These are phyloP conservation scores for Kwoniella heveanensis DNA, from an alignment of 768 basidiomycete genomes.

Conservation along the genomic window DNA sequence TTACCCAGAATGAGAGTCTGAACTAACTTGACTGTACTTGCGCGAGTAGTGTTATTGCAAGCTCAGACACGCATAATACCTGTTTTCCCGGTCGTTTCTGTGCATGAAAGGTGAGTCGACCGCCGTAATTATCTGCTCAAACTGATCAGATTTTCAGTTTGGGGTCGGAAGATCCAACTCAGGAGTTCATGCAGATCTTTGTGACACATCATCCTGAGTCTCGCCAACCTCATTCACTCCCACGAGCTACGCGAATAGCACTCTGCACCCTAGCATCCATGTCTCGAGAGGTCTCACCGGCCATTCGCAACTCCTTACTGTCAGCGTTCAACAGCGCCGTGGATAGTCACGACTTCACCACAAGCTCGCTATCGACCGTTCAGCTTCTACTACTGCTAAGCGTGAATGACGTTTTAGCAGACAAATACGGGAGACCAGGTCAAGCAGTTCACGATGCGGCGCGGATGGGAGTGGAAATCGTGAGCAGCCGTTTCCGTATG, in stretches of 20 bases:
- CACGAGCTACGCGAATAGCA: not conserved
- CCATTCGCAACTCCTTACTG: slow-evolving; percentile 7
- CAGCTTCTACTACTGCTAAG: slow-evolving; percentile 11
- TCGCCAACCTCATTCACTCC: not conserved
- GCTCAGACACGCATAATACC: slow-evolving; percentile 5
- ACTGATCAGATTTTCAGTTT: not conserved
- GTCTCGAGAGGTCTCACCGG: slow-evolving; percentile 1
- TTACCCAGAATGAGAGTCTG: too few species aligned
- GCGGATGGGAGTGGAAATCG: slow-evolving; percentile 13
- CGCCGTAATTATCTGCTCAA: not conserved
- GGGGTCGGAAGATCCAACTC: slow-evolving; percentile 7
- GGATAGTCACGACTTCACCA: slow-evolving; percentile 9
- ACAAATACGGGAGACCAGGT: slow-evolving; percentile 3
- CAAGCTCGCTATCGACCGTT: slow-evolving; percentile 9
- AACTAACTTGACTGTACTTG: not conserved
- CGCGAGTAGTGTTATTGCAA: slow-evolving; percentile 3
- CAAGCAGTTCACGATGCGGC: slow-evolving; percentile 13
- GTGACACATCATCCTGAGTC: slow-evolving; percentile 12
- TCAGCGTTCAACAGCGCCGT: slow-evolving; percentile 6
- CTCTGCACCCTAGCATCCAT: slow-evolving; percentile 8
- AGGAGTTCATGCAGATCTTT: slow-evolving; percentile 12
- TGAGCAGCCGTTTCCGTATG: not conserved
- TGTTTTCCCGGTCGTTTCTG: slow-evolving; percentile 11
- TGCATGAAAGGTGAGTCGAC: slow-evolving; percentile 13
- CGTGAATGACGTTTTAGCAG: slow-evolving; percentile 13